Evolutionary conservation across 1,284 basidiomycete species (phyloP), one percentile per base, ranked within the genome.

Genomic region (Ceratobasidium papillatum): DNA sequence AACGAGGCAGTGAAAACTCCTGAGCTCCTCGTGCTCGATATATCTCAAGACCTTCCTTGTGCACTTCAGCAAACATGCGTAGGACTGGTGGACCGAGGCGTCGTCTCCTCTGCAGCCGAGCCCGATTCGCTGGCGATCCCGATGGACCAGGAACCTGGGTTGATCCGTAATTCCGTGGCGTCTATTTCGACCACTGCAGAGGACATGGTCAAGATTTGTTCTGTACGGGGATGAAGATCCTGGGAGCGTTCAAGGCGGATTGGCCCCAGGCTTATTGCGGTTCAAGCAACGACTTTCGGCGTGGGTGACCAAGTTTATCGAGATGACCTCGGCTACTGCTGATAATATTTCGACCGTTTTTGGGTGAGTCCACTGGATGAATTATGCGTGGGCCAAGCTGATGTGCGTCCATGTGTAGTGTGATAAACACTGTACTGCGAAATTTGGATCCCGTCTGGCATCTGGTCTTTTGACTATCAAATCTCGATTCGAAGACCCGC

Each of bases 351-450:
- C 95, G n/a, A 95, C 95, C 77, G 93, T 94, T 22, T 93, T 91
- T 82, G 91, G 87, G 86, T 87, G 79, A 66, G 84, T 82, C n/a
- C n/a, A n/a, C n/a, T n/a, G n/a, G n/a, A n/a, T n/a, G n/a, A n/a
- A n/a, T n/a, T n/a, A n/a, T n/a, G n/a, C n/a, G 8, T 43, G 36
- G 22, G 27, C 36, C 22, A 11, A 38, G 36, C 19, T 27, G 38
- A 2, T 49, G 41, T 74, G n/a, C n/a, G 43, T 76, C 38, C 75
- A 86, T 87, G 58, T 86, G 81, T 71, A 93, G 96, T 86, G 97
- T 97, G 38, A 99, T 99, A 97, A 99, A 98, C 89, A 99, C 97
- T 77, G 98, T 99, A 83, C 96, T 99, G 97, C 84, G 99, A 99
- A 87, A 97, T 99, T 84, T 86, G 99, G 79, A 96, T 99, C 83